Base-by-base conservation (phyloP, 257 asterid genomes). In the Perilla frutescens region DNA sequence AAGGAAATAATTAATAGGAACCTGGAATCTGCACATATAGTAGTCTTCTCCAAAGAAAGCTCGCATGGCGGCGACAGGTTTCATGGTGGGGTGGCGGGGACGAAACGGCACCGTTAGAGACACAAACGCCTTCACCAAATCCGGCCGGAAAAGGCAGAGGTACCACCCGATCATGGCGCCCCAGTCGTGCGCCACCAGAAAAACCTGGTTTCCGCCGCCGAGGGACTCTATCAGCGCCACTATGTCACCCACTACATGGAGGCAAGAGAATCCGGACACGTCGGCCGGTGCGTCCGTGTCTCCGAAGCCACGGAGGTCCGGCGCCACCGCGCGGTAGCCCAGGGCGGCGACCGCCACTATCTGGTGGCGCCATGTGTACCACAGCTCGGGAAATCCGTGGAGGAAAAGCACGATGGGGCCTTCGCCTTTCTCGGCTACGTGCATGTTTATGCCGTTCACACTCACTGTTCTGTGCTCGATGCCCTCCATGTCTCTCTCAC, bases 11-110 rank as follows among this genome's bases (percentile, higher is more conserved):
- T 7, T 0, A 5, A 11, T 84, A 26, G 4, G 15, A 73, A 91
- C 99, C 97, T 93, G 98, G 76, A 93, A 93, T 84, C 97, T 86
- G 88, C 98, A 93, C 88, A 93, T 91, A 57, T 93, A 93, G 71
- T 91, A 93, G 3, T 91, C 96, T 0, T 89, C 92, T 0, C 98
- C 98, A 8, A 93, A 84, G 66, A 88, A 66, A 36, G 93, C 85
- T 6, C 87, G 64, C 94, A 93, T 76, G 57, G 68, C 75, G 36
- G 71, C 79, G n/a, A 88, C 53, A 0, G 98, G 98, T 72, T 86
- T 93, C 64, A 88, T 20, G 69, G 45, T 68, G 0, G 97, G 96
- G 72, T 87, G 82, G 73, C 98, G 83, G 2, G 97, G 97, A 3
- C 94, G 79, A 58, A 86, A 93, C 41, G 97, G 96, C 43, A 93